These are phyloP conservation scores for Globisporangium cederbergense DNA, from an alignment of 352 stramenopile genomes.

Conservation along the genomic window DNA sequence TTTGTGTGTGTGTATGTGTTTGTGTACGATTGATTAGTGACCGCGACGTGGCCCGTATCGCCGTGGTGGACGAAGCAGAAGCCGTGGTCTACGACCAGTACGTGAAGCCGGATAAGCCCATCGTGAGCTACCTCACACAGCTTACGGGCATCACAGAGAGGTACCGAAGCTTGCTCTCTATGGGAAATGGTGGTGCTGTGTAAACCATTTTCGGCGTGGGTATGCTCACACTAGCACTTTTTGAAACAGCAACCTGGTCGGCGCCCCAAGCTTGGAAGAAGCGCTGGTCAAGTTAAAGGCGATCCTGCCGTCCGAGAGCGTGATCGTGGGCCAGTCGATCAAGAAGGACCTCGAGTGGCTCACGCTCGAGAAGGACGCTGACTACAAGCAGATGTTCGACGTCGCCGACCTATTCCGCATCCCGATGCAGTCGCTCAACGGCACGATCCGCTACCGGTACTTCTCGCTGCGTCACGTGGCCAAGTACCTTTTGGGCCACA, in stretches of 20 bases:
- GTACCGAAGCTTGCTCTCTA: conserved; percentile 19
- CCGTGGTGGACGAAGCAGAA: conserved; percentile 86
- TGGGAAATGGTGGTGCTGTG: background rate
- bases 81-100: conserved; percentile 85
- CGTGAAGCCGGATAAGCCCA: conserved; percentile 80
- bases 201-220: background rate
- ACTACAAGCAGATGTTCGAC: conserved; percentile 88
- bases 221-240: background rate
- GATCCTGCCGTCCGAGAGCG: conserved; percentile 72
- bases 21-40: conserved; percentile 41
- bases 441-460: conserved; percentile 76
- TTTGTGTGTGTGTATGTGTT: background rate
- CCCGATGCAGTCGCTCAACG: conserved; percentile 68
- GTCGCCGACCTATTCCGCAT: conserved; percentile 83
- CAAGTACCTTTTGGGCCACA: conserved; percentile 75
- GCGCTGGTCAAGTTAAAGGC: conserved; percentile 72
- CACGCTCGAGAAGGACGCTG: conserved; percentile 64
- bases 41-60: conserved; percentile 87
- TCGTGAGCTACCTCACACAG: conserved; percentile 90
- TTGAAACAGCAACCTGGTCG: conserved; percentile 47
- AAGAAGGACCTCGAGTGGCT: conserved; percentile 93
- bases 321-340: conserved; percentile 92
- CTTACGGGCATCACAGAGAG: conserved; percentile 85
- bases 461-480: conserved; percentile 83
- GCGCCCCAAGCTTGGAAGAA: conserved; percentile 63